Conservation (phyloP, 345 rosid species). For the Viola odorata region DNA sequence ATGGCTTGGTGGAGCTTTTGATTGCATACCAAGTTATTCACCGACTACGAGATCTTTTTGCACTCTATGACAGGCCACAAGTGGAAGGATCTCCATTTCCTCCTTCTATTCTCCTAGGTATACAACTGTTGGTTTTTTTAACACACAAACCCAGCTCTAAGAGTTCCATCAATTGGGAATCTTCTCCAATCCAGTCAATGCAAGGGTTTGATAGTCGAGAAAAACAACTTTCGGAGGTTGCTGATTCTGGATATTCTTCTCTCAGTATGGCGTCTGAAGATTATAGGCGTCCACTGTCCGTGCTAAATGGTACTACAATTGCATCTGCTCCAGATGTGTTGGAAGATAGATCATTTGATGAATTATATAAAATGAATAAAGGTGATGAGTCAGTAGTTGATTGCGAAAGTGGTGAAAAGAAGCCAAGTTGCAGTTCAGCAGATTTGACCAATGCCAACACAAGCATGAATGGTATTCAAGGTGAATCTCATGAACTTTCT, state of each 20-base stretch:
- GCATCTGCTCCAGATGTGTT: slow-evolving; percentile 23
- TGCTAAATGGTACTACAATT: slow-evolving; percentile 20
- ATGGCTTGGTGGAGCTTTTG: slow-evolving; percentile 65
- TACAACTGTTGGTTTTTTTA: slow-evolving; percentile 57
- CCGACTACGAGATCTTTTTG: slow-evolving; percentile 62
- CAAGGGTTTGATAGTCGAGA: slow-evolving; percentile 23
- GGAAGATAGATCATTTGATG: slow-evolving; percentile 31
- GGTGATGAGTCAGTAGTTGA: slow-evolving; percentile 18
- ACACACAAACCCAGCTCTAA: slow-evolving; percentile 37
- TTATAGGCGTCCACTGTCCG: slow-evolving; percentile 20
- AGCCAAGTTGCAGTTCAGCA: slow-evolving; percentile 13
- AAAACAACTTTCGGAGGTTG: slow-evolving; percentile 23
- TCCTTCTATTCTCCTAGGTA: slow-evolving; percentile 58
- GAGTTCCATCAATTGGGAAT: slow-evolving; percentile 44
- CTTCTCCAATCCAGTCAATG: slow-evolving; percentile 28
- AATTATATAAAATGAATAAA: slow-evolving; percentile 17
- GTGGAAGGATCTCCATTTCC: slow-evolving; percentile 78
- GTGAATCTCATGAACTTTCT: slow-evolving; percentile 22
- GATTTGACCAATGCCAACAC: slow-evolving; percentile 18
- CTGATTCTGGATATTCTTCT: slow-evolving; percentile 19
- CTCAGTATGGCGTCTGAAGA: slow-evolving; percentile 31
- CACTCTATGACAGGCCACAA: slow-evolving; percentile 78
- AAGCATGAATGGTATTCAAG: slow-evolving; percentile 11
- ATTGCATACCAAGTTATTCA: slow-evolving; percentile 69
- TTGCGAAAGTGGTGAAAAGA: slow-evolving; percentile 31